A percentile compares a stretch with the other conserved stretches of the same genome.
Conservation (phyloP, 2,329 filamentous ascomycete species). For the Grosmannia clavigera region DNA sequence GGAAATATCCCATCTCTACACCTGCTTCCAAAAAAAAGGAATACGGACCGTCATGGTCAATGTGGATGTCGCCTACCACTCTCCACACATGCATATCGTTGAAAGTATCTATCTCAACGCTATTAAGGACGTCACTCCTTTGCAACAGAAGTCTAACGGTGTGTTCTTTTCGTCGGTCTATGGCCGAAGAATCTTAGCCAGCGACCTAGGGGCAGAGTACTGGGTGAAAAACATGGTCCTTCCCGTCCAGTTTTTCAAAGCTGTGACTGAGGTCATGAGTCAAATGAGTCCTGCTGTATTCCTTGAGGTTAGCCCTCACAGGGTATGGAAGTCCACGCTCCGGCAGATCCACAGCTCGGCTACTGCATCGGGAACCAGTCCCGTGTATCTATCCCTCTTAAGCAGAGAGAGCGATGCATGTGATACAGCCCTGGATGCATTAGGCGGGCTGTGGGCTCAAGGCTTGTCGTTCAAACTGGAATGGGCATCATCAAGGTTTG, state of each 20-base stretch:
- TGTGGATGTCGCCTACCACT: conserved; percentile 19
- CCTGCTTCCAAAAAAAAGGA: conserved; percentile 6
- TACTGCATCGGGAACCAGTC: background rate
- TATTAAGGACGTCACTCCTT: conserved; percentile 1
- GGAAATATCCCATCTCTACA: conserved; percentile 5
- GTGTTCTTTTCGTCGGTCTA: conserved; percentile 15
- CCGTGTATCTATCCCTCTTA: conserved; percentile 8
- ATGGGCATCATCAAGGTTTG: conserved; percentile 4
- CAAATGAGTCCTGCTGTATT: conserved; percentile 4
- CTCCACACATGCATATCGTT: conserved; percentile 16
- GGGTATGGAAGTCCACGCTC: conserved; percentile 9
- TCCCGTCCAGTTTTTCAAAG: conserved; percentile 21
- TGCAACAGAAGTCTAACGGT: background rate
- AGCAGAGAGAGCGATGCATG: conserved; percentile 5
- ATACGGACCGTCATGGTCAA: conserved; percentile 9
- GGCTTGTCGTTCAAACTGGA: conserved; percentile 3
- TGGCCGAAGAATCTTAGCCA: conserved; percentile 5
- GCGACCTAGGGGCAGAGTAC: conserved; percentile 13
- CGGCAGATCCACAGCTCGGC: conserved; percentile 2
- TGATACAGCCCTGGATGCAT: background rate
- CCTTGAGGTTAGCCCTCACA: conserved; percentile 12
- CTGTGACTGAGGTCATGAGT: conserved; percentile 12
- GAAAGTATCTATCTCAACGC: conserved; percentile 10
- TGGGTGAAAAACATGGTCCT: conserved; percentile 25
- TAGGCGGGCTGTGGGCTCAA: conserved; percentile 10